Evolutionary conservation across 768 basidiomycete genomes (phyloP).

Genomic region (Crassisporium funariophilum): DNA sequence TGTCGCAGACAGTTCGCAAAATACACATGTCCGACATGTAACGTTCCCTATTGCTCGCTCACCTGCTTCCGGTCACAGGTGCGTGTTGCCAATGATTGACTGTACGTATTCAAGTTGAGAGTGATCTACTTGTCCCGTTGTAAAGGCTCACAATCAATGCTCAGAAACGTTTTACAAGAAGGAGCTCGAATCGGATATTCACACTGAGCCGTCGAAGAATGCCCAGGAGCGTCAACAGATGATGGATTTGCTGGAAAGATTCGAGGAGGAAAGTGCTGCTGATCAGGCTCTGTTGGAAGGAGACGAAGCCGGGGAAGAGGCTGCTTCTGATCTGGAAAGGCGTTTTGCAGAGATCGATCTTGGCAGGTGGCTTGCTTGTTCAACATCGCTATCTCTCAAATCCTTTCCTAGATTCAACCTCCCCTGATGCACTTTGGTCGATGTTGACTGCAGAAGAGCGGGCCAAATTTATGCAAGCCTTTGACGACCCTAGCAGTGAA

Average conservation of each 20-base stretch:
- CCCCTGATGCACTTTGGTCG: slow-evolving; percentile 61
- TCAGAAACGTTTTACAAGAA: slow-evolving; percentile 83
- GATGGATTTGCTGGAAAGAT: slow-evolving; percentile 68
- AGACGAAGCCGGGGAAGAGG: slow-evolving; percentile 32
- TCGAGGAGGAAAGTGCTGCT: slow-evolving; percentile 61
- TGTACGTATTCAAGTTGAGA: neutral
- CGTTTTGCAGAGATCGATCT: slow-evolving; percentile 63
- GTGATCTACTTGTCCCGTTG: neutral
- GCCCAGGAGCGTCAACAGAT: slow-evolving; percentile 63
- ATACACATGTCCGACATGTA: slow-evolving; percentile 84
- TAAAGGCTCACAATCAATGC: slow-evolving; percentile 66
- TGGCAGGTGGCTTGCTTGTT: slow-evolving; percentile 41
- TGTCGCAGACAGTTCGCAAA: slow-evolving; percentile 76
- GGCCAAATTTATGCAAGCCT: slow-evolving; percentile 55
- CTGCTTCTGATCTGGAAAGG: slow-evolving; percentile 44
- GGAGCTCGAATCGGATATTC: slow-evolving; percentile 68
- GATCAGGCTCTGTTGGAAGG: slow-evolving; percentile 31
- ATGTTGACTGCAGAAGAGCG: slow-evolving; percentile 63
- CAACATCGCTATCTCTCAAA: neutral
- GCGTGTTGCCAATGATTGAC: slow-evolving; percentile 20
- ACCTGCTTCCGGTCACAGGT: slow-evolving; percentile 78
- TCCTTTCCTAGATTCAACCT: slow-evolving; percentile 46
- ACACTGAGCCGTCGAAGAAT: slow-evolving; percentile 53
- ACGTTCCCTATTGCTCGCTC: slow-evolving; percentile 78
- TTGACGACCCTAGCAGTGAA: slow-evolving; percentile 64